Evolutionary conservation across 768 basidiomycete species (phyloP).

Genomic region (Phylloporus arenicola): DNA sequence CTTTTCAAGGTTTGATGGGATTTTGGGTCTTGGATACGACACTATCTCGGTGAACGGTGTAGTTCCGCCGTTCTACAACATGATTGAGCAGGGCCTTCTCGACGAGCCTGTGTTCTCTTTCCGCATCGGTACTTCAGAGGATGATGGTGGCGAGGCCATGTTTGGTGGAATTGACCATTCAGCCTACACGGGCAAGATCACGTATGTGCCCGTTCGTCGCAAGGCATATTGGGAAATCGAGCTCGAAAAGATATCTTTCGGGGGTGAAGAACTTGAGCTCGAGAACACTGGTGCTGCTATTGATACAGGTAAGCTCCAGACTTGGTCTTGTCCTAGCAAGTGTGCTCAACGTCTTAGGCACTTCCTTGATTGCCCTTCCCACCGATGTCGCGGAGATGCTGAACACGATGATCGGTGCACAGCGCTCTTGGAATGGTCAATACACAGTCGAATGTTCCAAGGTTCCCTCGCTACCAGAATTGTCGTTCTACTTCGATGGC

Average conservation of each 20-base stretch:
- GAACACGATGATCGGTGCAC: slow-evolving; percentile 91
- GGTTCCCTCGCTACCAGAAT: slow-evolving; percentile 76
- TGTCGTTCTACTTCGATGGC: slow-evolving; percentile 80
- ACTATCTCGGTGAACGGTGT: slow-evolving; percentile 94
- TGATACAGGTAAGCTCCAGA: slow-evolving; percentile 60
- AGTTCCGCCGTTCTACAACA: slow-evolving; percentile 89
- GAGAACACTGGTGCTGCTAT: slow-evolving; percentile 93
- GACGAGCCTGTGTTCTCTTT: slow-evolving; percentile 90
- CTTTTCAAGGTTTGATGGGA: slow-evolving; percentile 79
- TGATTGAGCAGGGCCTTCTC: slow-evolving; percentile 78
- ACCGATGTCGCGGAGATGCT: slow-evolving; percentile 97
- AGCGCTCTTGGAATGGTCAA: slow-evolving; percentile 93
- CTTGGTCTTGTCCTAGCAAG: background rate
- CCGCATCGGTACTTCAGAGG: slow-evolving; percentile 81
- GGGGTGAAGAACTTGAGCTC: slow-evolving; percentile 81
- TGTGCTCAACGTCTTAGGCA: slow-evolving; percentile 45
- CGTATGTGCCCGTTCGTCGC: slow-evolving; percentile 86
- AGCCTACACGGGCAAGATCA: slow-evolving; percentile 76
- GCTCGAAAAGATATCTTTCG: slow-evolving; percentile 80
- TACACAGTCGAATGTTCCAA: slow-evolving; percentile 86
- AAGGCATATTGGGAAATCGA: slow-evolving; percentile 99
- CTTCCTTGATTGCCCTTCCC: slow-evolving; percentile 90
- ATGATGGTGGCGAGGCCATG: slow-evolving; percentile 84
- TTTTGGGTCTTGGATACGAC: slow-evolving; percentile 90
- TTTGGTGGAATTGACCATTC: slow-evolving; percentile 84